phyloP scores from a whole-genome alignment of 805 yeast genomes.

The Priceomyces medius region DNA sequence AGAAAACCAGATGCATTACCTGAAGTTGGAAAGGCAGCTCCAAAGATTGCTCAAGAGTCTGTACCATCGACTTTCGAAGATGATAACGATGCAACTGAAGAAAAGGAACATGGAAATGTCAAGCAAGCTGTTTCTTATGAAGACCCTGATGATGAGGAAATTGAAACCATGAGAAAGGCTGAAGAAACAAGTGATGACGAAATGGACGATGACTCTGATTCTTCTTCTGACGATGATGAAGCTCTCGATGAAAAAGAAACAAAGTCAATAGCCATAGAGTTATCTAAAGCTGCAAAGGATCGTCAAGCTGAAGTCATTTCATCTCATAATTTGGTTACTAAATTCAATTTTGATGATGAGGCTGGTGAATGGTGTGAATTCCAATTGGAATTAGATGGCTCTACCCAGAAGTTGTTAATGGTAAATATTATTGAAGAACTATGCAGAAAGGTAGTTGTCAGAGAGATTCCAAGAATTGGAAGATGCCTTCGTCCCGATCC shows the following conservation, averaged over 20 bases:
- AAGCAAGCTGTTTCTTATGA: conserved; percentile 92
- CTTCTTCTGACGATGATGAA: conserved; percentile 37
- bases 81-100: conserved; percentile 63
- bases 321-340: conserved; percentile 68
- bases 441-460: conserved; percentile 85
- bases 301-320: conserved; percentile 83
- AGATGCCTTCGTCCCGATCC: conserved; percentile 85
- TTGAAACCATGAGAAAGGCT: conserved; percentile 83
- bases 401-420: conserved; percentile 91
- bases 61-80: conserved; percentile 37
- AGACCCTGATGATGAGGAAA: conserved; percentile 92
- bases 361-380: conserved; percentile 93
- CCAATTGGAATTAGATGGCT: conserved; percentile 76
- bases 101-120: conserved; percentile 55
- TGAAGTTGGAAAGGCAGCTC: conserved; percentile 69
- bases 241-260: conserved; percentile 18
- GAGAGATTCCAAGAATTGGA: conserved; percentile 88
- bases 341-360: conserved; percentile 86
- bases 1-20: conserved; percentile 58
- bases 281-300: conserved; percentile 67
- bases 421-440: conserved; percentile 93
- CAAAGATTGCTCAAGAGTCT: conserved; percentile 46
- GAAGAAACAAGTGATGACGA: conserved; percentile 77
- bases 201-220: conserved; percentile 37
- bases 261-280: conserved; percentile 7